Evolutionary conservation across 2,329 filamentous ascomycete species (phyloP), one percentile per base, ranked within the genome.

Genomic region (Dactylonectria macrodidyma): DNA sequence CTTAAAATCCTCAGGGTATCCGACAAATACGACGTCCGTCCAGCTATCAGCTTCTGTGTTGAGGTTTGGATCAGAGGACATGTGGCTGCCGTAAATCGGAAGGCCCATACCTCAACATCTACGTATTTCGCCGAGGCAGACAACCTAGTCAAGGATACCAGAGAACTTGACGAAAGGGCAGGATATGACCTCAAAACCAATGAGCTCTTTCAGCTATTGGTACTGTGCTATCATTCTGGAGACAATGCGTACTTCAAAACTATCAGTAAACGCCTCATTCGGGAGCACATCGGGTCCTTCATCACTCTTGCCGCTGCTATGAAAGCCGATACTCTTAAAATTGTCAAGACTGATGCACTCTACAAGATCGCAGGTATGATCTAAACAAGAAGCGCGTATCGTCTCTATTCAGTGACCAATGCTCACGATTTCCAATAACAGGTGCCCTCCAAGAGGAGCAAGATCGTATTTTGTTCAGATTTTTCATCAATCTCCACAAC

Each of bases 1-100:
- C 8, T 62, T 11, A 10, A n/a, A 16, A 30, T 69, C 24, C 19
- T 58, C n/a, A 4, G 34, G 10, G 14, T 63, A 12, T 59, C 57
- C 10, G 47, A 69, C 16, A 66, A 69, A 38, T 70, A 69, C n/a
- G 22, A 70, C 19, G 26, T 65, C 9, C 0, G 62, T 14, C 11
- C 19, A 30, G 16, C 64, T 1, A 38, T 71, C 26, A 62, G 46
- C 10, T n/a, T 67, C n/a, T 59, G 33, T 7, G 33, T 65, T 10
- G 50, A 63, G 22, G 16, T n/a, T 14, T 68, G 67, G 67, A 51
- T 36, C 19, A 19, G 6, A 36, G 47, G 19, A 10, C 3, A 22
- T 11, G n/a, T 30, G n/a, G 11, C 30, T 7, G 22, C 9, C 3
- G 22, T 11, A 1, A 8, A 36, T 7, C 8, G 8, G 11, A 41